These are phyloP conservation scores for Ustilago esculenta DNA, from an alignment of 1,284 basidiomycete genomes.

Conservation along the genomic window DNA sequence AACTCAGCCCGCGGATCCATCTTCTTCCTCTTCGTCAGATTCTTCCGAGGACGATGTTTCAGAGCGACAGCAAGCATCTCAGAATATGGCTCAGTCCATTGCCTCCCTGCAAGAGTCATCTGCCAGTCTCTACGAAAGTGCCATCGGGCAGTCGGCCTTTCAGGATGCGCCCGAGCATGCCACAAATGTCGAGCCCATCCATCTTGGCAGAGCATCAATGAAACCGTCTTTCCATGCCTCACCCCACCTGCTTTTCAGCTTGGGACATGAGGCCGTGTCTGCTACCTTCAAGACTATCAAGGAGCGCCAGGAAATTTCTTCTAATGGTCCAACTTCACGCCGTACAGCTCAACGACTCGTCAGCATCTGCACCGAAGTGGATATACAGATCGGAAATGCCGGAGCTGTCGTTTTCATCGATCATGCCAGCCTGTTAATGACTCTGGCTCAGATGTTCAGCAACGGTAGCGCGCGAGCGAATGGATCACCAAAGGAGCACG, in stretches of 20 bases:
- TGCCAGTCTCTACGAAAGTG: slow-evolving; percentile 44
- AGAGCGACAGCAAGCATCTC: background rate
- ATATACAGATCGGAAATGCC: slow-evolving; percentile 31
- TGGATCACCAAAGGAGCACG: background rate
- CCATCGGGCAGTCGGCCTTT: slow-evolving; percentile 17
- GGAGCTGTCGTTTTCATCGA: slow-evolving; percentile 30
- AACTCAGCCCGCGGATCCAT: background rate
- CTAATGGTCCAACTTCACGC: slow-evolving; percentile 7
- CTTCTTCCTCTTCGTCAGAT: slow-evolving; percentile 30
- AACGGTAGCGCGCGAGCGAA: background rate
- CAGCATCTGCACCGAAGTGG: slow-evolving; percentile 19
- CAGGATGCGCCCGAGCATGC: background rate
- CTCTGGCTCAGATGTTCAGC: background rate
- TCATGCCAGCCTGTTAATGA: slow-evolving; percentile 23
- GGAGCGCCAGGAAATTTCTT: slow-evolving; percentile 17
- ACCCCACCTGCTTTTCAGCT: slow-evolving; percentile 20
- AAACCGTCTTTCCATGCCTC: background rate
- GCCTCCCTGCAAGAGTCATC: slow-evolving; percentile 28
- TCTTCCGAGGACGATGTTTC: slow-evolving; percentile 4
- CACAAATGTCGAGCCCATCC: background rate
- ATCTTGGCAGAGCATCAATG: background rate
- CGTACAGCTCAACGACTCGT: slow-evolving; percentile 20
- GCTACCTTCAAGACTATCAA: slow-evolving; percentile 30
- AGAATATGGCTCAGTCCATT: slow-evolving; percentile 9
- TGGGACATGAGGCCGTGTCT: slow-evolving; percentile 20